These are phyloP conservation scores for Fusarium poae DNA, from an alignment of 2,329 filamentous ascomycete genomes.

Conservation along the genomic window DNA sequence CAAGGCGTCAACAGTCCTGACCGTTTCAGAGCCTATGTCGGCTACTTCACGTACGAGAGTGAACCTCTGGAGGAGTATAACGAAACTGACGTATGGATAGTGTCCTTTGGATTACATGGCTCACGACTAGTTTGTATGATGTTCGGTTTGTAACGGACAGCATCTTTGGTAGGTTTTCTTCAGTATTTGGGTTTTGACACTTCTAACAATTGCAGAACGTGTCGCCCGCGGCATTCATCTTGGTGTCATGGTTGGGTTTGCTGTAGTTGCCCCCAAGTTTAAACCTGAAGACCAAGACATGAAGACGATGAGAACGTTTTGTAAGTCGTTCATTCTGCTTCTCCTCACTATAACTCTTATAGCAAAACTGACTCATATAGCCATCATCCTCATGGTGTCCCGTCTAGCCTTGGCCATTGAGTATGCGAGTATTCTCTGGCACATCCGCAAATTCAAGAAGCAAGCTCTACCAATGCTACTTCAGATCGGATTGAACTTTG, in stretches of 20 bases:
- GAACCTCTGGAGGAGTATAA: accelerated
- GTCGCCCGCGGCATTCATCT: slow-evolving; percentile 70
- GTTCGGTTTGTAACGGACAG: slow-evolving; percentile 75
- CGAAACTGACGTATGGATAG: slow-evolving; percentile 44
- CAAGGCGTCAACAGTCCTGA: slow-evolving; percentile 51
- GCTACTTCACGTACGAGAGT: slow-evolving; percentile 52
- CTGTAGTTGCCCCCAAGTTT: slow-evolving; percentile 67
- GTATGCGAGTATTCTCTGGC: slow-evolving; percentile 63
- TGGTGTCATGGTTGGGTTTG: slow-evolving; percentile 74
- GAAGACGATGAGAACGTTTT: slow-evolving; percentile 58
- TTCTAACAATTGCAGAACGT: slow-evolving; percentile 56
- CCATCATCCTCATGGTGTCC: slow-evolving; percentile 64
- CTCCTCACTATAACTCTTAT: background rate
- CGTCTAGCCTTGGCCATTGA: slow-evolving; percentile 66
- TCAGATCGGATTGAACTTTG: slow-evolving; percentile 55
- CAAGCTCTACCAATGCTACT: slow-evolving; percentile 54
- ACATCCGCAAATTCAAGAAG: slow-evolving; percentile 57
- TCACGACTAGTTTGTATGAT: slow-evolving; percentile 73
- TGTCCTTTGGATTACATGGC: slow-evolving; percentile 77
- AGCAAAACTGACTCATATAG: slow-evolving; percentile 33
- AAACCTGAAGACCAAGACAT: slow-evolving; percentile 55
- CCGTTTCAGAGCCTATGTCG: slow-evolving; percentile 54
- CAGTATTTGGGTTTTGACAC: accelerated
- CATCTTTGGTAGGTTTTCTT: slow-evolving; percentile 61
- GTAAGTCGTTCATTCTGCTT: slow-evolving; percentile 42